Percentiles rank a stretch among this genome's conserved stretches.
Evolutionary conservation across 345 rosid genomes (phyloP).

Genomic region (Eucalyptus albens): DNA sequence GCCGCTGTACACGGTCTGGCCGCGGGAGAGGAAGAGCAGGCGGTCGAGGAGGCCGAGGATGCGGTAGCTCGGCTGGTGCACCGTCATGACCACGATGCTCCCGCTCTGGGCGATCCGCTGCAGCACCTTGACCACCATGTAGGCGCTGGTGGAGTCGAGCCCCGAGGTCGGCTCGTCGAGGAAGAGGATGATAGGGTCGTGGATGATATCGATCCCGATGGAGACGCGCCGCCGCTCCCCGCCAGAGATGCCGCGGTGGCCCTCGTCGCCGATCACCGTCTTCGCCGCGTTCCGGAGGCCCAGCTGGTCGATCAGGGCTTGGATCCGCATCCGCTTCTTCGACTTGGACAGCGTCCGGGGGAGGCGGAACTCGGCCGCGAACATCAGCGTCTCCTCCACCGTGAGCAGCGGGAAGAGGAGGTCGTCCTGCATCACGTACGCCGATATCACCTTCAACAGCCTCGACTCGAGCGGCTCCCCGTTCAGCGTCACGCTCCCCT

Average conservation of each 20-base stretch:
- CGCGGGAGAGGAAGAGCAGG: constrained; percentile 69
- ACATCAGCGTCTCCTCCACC: constrained; percentile 82
- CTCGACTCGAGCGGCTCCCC: constrained; percentile 67
- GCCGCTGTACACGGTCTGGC: constrained; percentile 95
- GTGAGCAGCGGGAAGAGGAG: constrained; percentile 81
- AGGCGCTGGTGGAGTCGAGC: constrained; percentile 88
- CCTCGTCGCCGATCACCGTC: constrained; percentile 89
- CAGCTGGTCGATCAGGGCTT: constrained; percentile 74
- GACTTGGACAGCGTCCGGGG: constrained; percentile 67
- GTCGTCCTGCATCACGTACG: constrained; percentile 95
- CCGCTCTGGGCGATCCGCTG: constrained; percentile 92
- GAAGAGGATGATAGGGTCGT: constrained; percentile 80
- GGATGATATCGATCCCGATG: constrained; percentile 83
- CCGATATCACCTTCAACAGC: constrained; percentile 73
- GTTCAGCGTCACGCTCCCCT: constrained; percentile 54
- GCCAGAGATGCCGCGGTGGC: constrained; percentile 87
- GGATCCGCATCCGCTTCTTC: constrained; percentile 58
- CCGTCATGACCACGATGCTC: constrained; percentile 84
- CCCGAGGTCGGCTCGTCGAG: constrained; percentile 97
- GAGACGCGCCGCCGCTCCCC: constrained; percentile 92
- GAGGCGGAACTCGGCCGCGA: constrained; percentile 78
- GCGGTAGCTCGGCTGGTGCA: constrained; percentile 90
- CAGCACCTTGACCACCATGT: constrained; percentile 86
- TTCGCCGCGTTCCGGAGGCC: constrained; percentile 79
- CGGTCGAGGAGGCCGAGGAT: constrained; percentile 76